Evolutionary conservation across 306 rosid species (phyloP), one percentile per base, ranked within the genome.

Genomic region (Gleditsia sinensis): DNA sequence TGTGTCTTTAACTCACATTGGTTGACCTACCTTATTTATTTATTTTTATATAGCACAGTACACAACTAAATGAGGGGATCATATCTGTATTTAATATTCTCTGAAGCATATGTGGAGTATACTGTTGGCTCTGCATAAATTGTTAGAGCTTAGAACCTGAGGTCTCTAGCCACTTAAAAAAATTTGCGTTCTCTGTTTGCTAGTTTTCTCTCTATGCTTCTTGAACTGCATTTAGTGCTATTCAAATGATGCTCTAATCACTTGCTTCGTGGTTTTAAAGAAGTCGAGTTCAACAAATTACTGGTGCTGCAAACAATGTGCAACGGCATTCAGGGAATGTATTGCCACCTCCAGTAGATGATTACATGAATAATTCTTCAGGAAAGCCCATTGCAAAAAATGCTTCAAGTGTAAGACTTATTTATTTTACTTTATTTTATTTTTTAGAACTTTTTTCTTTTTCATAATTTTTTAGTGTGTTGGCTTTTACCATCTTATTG

Each of bases 321-420:
- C 92, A 91, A 80, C 81, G 78, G 25, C 90, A 88, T n/a, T 83
- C 92, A 13, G 98, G 98, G 76, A 85, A 54, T 88, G 69, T 74
- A 50, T 84, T 94, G 83, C 98, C 97, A n/a, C 88, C 91, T 0
- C 96, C 98, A 11, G 16, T 84, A 53, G 98, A 94, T 71, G 97
- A 91, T 80, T 86, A 71, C 56, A 56, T 59, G 6, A 78, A 63
- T 67, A 77, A 42, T 76, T 83, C 91, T 20, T 55, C 88, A 7
- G 96, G 79, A 56, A 86, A 88, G 56, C 90, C 90, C 21, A 83
- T 82, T 73, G 78, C 75, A 3, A 85, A 84, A 78, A 89, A 81
- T 74, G 49, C 77, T 70, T 63, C 94, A 2, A 89, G 32, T 88
- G 98, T 94, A 94, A 77, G 97, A 27, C n/a, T 62, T 23, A n/a